Conservation (phyloP, 345 rosid genomes). For the Eucalyptus camaldulensis region DNA sequence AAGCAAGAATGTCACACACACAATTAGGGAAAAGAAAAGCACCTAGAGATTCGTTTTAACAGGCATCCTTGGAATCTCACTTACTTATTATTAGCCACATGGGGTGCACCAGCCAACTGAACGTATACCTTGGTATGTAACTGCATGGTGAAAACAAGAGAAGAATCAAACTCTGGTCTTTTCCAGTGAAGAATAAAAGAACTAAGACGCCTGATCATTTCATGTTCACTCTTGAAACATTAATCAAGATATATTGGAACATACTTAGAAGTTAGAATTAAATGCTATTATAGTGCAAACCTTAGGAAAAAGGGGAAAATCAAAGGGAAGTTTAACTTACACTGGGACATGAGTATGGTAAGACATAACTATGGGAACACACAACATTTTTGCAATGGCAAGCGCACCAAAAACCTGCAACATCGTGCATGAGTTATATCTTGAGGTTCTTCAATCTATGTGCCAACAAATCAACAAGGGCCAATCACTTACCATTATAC, state of each 20-base stretch:
- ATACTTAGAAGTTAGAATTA: background rate
- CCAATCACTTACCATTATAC: constrained; percentile 59
- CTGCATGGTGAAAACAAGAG: constrained; percentile 24
- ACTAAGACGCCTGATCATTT: background rate
- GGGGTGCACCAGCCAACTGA: constrained; percentile 94
- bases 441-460: background rate
- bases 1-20: background rate
- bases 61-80: constrained; percentile 5
- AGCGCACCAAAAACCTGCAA: constrained; percentile 94
- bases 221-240: background rate
- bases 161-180: background rate
- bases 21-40: background rate
- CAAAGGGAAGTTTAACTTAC: constrained; percentile 34
- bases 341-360: constrained; percentile 99
- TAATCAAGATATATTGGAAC: background rate
- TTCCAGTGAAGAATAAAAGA: background rate
- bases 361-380: constrained; percentile 97
- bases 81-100: constrained; percentile 96
- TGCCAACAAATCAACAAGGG: background rate
- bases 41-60: background rate
- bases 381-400: constrained; percentile 66
- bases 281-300: background rate
- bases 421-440: background rate
- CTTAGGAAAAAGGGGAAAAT: background rate
- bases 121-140: constrained; percentile 94